A percentile compares a stretch with the other conserved stretches of the same genome.
Evolutionary conservation across 305 asterid species (phyloP).

Genomic region (Fraxinus sp.): DNA sequence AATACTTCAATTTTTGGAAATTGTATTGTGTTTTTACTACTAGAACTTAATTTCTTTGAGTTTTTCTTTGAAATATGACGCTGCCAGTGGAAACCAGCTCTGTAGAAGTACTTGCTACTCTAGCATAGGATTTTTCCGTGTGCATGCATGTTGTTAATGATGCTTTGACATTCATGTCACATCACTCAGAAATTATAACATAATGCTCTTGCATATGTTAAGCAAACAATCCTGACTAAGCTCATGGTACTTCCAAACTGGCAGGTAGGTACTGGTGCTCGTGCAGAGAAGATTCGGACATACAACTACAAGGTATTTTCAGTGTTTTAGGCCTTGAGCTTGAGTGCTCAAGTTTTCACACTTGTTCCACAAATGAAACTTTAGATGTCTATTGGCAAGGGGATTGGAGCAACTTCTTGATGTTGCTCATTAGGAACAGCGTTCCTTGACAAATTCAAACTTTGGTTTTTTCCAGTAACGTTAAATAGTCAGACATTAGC

Average conservation of each 20-base stretch:
- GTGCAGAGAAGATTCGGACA: conserved; percentile 92
- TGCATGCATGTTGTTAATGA: conserved; percentile 5
- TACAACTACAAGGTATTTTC: conserved; percentile 82
- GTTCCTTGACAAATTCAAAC: neutral
- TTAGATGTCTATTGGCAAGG: neutral
- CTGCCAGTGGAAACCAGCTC: neutral
- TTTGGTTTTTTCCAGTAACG: neutral
- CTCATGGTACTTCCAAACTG: conserved; percentile 26
- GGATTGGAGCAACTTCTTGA: conserved; percentile 1
- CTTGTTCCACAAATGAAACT: conserved; percentile 1
- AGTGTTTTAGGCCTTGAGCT: conserved; percentile 12
- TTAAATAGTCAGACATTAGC: neutral
- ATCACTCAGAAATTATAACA: neutral
- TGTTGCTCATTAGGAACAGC: neutral
- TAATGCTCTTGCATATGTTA: neutral
- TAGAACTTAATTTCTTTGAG: neutral
- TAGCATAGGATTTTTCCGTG: neutral
- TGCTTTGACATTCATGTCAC: neutral
- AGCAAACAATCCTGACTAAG: conserved; percentile 12
- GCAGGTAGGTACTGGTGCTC: conserved; percentile 98
- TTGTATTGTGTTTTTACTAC: neutral
- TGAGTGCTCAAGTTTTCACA: conserved; percentile 19
- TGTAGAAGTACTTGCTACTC: neutral
- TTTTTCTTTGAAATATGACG: neutral
- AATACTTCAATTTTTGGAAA: neutral